Conservation (phyloP, 768 basidiomycete species). For the Chalciporus sphaerocephalus region DNA sequence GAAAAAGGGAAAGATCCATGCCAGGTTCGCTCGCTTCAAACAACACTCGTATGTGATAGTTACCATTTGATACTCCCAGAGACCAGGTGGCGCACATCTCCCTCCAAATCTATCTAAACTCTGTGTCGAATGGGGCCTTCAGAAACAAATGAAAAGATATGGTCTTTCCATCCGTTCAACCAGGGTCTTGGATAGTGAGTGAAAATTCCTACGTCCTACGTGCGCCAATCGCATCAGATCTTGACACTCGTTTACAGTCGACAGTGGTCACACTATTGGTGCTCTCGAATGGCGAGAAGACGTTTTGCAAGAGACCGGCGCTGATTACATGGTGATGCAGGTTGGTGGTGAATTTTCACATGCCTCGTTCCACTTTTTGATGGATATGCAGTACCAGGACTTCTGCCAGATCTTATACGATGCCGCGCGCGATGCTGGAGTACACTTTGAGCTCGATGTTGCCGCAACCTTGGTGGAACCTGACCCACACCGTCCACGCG, state of each 20-base stretch:
- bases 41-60: background rate
- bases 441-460: conserved; percentile 44
- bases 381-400: conserved; percentile 45
- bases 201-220: background rate
- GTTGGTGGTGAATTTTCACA: conserved; percentile 25
- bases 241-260: conserved; percentile 31
- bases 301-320: conserved; percentile 48
- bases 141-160: conserved; percentile 38
- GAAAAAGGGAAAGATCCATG: conserved; percentile 46
- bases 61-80: conserved; percentile 21
- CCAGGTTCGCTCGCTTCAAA: conserved; percentile 28
- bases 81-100: conserved; percentile 41
- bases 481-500: conserved; percentile 26
- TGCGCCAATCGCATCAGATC: background rate
- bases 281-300: conserved; percentile 45
- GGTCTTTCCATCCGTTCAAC: conserved; percentile 25
- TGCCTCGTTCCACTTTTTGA: conserved; percentile 1
- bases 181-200: conserved; percentile 7
- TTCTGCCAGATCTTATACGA: conserved; percentile 47
- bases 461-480: conserved; percentile 34
- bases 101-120: conserved; percentile 60
- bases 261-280: conserved; percentile 43
- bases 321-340: conserved; percentile 50
- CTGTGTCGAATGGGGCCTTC: conserved; percentile 54
- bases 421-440: conserved; percentile 46